Evolutionary conservation across 306 rosid species (phyloP), one percentile per base, ranked within the genome.

Genomic region (Elaeagnus macrophylla): DNA sequence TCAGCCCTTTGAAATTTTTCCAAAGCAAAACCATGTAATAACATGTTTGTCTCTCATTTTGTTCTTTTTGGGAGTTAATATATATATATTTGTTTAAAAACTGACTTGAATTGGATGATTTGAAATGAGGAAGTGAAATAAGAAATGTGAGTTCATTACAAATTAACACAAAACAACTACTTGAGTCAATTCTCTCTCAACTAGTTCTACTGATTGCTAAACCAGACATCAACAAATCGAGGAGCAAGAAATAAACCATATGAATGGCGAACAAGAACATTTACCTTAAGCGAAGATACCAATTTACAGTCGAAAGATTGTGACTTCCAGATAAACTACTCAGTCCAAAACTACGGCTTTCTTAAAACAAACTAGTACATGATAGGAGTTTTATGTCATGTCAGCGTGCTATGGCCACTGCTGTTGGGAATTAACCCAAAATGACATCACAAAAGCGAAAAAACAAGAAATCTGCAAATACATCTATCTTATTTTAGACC

Each of bases 401-500:
- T 39, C 62, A 56, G 49, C 5, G 10, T 6, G 46, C 63, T 7
- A 25, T 48, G 20, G 51, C 35, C 17, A 19, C 35, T 57, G 19
- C 62, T 25, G 51, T 51, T 36, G 16, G 15, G 38, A 20, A 51
- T 51, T 16, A 37, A 57, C 12, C 7, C 12, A 50, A 48, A 42
- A 32, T 12, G 5, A 19, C 8, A 39, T 20, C 51, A 47, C 18
- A 39, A 56, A 2, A 42, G n/a, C 38, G 12, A 14, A 39, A 48
- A n/a, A n/a, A 52, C 11, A 47, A 59, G 49, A 47, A 53, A 65
- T 12, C 45, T 43, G 14, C 53, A 47, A 45, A 7, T 15, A 25
- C 47, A 39, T 56, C 84, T 77, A 90, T 52, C 95, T 67, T 39
- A 76, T 51, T 75, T 86, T 86, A 2, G 79, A 1, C 47, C 95